Base-by-base conservation (phyloP, 371 early-diverging fungal genomes). In the Mortierella sp. region DNA sequence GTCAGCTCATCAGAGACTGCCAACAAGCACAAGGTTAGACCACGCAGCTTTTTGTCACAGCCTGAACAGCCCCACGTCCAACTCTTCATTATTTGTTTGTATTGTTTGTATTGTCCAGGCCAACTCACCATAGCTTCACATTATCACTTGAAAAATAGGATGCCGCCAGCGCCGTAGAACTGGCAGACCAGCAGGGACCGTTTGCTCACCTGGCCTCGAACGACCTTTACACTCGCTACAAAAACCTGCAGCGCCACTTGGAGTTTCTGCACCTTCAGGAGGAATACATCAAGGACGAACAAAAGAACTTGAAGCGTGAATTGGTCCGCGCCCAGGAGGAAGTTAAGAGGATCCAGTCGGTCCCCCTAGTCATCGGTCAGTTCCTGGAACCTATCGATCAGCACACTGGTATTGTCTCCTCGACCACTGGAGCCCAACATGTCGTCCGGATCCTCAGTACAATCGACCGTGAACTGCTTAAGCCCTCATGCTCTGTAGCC, bases 281-380 rank as follows among this genome's bases (percentile, higher is more conserved):
- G 86, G 99, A 99, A 86, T 99, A 99, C 89, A 98, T 99, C 86
- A 97, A 97, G 89, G 99, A 99, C 87, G 97, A 99, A 86, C 97
- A 99, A 87, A 96, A 97, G 89, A 97, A 98, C 87, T 86, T 99
- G 75, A 98, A 99, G 88, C 91, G 96, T 68, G 99, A 99, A 86
- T 91, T 99, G 71, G 87, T 97, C 40, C 91, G 97, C 53, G 97
- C 99, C 41, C 97, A 98, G 87, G 99, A 99, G 80, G 99, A 99
- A 87, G 99, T 99, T 22, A 98, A 99, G 88, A 92, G 99, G 71
- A 99, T 99, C 80, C 96, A 97, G 87, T 97, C 98, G 26, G 99
- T 99, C 22, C 99, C 99, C 39, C 91, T 99, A 53, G 97, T 99
- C 34, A 97, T 99, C 87, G 99, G 99, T 34, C 99, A 99, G 87